Conservation (phyloP, 2,329 filamentous ascomycete genomes). For the Ceratocystis alfenasii region DNA sequence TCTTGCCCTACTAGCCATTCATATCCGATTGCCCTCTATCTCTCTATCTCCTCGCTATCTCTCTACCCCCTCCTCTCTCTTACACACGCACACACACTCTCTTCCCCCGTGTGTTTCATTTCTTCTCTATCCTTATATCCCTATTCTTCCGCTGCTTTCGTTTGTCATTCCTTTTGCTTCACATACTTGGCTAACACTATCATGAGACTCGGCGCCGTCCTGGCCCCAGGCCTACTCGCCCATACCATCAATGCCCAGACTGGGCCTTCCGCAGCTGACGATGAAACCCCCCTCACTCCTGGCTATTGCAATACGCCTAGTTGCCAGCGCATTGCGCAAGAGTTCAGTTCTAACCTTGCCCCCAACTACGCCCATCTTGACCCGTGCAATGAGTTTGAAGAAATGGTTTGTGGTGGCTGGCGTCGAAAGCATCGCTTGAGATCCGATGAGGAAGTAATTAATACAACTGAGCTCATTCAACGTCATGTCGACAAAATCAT, state of each 20-base stretch:
- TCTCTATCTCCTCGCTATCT: too few species aligned
- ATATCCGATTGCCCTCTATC: too few species aligned
- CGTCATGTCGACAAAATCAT: conserved; percentile 48
- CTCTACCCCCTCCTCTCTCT: too few species aligned
- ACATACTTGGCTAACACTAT: too few species aligned
- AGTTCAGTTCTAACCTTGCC: conserved; percentile 27
- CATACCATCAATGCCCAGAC: neutral
- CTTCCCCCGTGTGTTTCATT: too few species aligned
- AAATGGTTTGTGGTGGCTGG: conserved; percentile 57
- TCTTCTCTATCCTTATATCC: too few species aligned
- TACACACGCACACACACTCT: too few species aligned
- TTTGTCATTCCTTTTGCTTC: too few species aligned
- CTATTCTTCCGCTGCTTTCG: too few species aligned
- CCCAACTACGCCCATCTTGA: conserved; percentile 48
- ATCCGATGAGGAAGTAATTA: conserved; percentile 48
- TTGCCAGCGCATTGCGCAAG: conserved; percentile 28
- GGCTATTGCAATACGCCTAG: conserved; percentile 26
- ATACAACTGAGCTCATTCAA: conserved; percentile 48
- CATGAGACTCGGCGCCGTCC: neutral
- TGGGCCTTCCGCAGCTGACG: neutral
- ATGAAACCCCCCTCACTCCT: neutral
- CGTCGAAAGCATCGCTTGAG: conserved; percentile 51
- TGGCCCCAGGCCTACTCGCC: neutral
- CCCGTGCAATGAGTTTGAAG: conserved; percentile 57
- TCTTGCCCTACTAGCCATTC: too few species aligned